Base-by-base conservation (phyloP, 768 basidiomycete genomes). In the Saitozyma sp. region DNA sequence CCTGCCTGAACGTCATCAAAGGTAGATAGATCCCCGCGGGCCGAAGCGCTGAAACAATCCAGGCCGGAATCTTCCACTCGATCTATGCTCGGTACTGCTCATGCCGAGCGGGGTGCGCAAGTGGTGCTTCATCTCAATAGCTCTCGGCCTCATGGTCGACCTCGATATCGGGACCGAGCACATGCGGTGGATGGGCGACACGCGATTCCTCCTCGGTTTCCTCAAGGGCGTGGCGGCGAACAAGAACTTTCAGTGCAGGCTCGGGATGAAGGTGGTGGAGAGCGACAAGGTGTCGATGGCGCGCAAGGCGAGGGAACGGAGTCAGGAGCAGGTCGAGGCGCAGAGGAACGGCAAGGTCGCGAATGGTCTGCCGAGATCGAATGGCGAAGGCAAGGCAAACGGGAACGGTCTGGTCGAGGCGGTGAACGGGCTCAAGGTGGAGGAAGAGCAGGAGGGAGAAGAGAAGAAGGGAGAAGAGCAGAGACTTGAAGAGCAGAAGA, bases 111-210 rank as follows among this genome's bases (percentile, higher is more conserved):
- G 50, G 10, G 59, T 41, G 9, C 61, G 66, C 9, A 63, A 66
- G 16, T 76, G 59, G 45, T 75, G 68, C 0, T 79, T 77, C 72
- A 66, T 80, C 55, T 63, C 69, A 5, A 58, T 64, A 4, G 75
- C 77, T 0, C 59, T 75, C 1, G 79, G 79, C 1, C 58, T 80
- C 14, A 79, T 79, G 73, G 73, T 71, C 43, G 67, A 69, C 54
- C 66, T 68, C 11, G 71, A 71, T 61, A 66, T 68, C 64, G 79
- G 78, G 5, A 80, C 79, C 8, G 79, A 80, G 48, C 59, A 78
- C 54, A 52, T 80, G 14, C 59, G 79, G 3, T 80, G 79, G 79
- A 73, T 80, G 73, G 79, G 79, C 13, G 77, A 79, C 60, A 65
- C 73, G 29, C 63, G 79, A 2, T 80, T 80, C 67, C 46, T 77